Evolutionary conservation across 495 filamentous ascomycete species (phyloP).

Genomic region (Melanomma pulvis-pyrius): DNA sequence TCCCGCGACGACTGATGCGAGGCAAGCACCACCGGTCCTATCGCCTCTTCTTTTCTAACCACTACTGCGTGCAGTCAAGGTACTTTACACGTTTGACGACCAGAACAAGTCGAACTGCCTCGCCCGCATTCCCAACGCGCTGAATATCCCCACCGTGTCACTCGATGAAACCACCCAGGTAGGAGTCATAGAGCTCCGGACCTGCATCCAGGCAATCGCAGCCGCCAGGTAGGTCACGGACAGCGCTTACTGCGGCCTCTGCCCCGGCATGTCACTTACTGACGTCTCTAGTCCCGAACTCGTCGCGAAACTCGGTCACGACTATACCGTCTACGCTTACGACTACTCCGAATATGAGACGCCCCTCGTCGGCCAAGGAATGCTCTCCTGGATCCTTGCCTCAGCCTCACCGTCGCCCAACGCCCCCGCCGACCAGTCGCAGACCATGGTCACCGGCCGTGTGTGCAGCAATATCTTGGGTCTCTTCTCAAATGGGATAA

Average conservation of each 20-base stretch:
- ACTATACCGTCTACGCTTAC: conserved; percentile 95
- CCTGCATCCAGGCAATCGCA: conserved; percentile 85
- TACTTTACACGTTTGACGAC: conserved; percentile 94
- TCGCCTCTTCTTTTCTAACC: not conserved
- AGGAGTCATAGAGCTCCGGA: conserved; percentile 86
- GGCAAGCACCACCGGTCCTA: conserved; percentile 14
- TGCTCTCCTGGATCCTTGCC: conserved; percentile 86
- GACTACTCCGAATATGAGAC: conserved; percentile 95
- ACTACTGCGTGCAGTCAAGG: conserved; percentile 67
- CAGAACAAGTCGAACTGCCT: conserved; percentile 88
- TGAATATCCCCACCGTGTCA: conserved; percentile 76
- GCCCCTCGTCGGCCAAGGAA: conserved; percentile 91
- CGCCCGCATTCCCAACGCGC: conserved; percentile 80
- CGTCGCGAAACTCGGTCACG: conserved; percentile 76
- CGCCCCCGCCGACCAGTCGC: conserved; percentile 60
- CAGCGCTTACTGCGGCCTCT: conserved; percentile 37
- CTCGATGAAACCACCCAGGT: conserved; percentile 78
- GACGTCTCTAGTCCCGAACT: conserved; percentile 66
- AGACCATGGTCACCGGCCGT: conserved; percentile 84
- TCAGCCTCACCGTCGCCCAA: conserved; percentile 35
- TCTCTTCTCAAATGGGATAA: conserved; percentile 77
- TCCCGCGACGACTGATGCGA: conserved; percentile 40
- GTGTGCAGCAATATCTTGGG: conserved; percentile 83
- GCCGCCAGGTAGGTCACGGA: conserved; percentile 60
- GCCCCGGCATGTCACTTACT: not conserved